Base-by-base conservation (phyloP, 441 rosid species). In the Geranium incanum region DNA sequence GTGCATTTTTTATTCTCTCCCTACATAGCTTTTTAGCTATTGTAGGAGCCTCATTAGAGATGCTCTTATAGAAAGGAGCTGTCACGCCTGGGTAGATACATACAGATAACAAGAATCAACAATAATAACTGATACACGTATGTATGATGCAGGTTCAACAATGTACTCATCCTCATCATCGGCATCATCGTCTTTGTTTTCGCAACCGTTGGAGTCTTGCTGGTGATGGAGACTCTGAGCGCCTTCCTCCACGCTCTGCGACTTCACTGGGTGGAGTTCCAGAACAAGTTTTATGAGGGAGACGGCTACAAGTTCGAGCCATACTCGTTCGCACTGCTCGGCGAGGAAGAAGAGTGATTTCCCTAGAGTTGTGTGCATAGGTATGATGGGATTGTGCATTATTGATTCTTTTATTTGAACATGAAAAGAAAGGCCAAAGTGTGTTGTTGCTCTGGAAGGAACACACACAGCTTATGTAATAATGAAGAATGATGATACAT, bases 261-360 rank as follows among this genome's bases (percentile, higher is more conserved):
- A 72, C 99, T 94, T 78, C 99, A 92, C 81, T 88, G 99, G 97
- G 97, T 94, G 68, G 97, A 94, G 78, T 94, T 88, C 82, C 92
- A 88, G 70, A 92, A 88, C 87, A 95, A 92, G 82, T 94, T 90
- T 81, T 95, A 89, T 43, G 97, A 92, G 80, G 99, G 97, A 64
- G 91, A 88, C 57, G 97, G 99, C 41, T 92, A 89, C 81, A 89
- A 88, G 78, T 92, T 92, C 84, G 71, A 72, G 71, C 99, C 99
- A 36, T 95, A 86, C 76, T 83, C 96, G 39, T 92, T 90, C 64
- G 72, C 83, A 9, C 73, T 80, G n/a, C 48, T 79, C 0, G 72
- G 63, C 6, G 84, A 81, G 6, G 97, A 92, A 70, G 94, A 83
- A 6, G 93, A 88, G 41, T 92, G 82, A 88, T 72, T 13, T 8